phyloP scores from a whole-genome alignment of 805 yeast species.

The Metschnikowia vanudenii region DNA sequence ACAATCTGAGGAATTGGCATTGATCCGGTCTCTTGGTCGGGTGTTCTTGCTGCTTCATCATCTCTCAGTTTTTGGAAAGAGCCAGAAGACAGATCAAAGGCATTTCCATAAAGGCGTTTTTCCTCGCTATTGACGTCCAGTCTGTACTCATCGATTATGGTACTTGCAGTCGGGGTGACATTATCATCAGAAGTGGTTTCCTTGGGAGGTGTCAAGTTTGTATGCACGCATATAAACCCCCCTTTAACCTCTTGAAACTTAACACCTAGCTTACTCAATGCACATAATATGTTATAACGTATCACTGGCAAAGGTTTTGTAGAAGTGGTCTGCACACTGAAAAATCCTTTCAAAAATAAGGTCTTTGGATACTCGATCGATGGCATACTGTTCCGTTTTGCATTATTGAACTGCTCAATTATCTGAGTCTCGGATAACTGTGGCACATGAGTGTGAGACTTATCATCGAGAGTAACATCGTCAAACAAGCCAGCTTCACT shows the following conservation, averaged over 20 bases:
- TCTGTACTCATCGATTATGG: constrained; percentile 19
- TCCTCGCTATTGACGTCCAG: constrained; percentile 30
- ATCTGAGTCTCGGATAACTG: constrained; percentile 41
- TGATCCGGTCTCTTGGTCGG: constrained; percentile 19
- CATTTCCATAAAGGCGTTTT: constrained; percentile 38
- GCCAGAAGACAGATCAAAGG: constrained; percentile 35
- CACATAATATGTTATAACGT: constrained; percentile 77
- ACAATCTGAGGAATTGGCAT: constrained; percentile 15
- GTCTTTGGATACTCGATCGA: constrained; percentile 93
- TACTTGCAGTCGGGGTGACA: constrained; percentile 18
- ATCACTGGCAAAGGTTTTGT: constrained; percentile 88
- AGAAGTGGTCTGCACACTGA: constrained; percentile 92
- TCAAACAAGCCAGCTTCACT: constrained; percentile 52
- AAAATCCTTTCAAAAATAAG: constrained; percentile 86
- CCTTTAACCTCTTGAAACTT: constrained; percentile 88
- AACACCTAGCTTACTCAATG: constrained; percentile 72
- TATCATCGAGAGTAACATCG: constrained; percentile 48
- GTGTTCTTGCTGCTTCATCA: constrained; percentile 26
- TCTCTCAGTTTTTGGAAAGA: constrained; percentile 25
- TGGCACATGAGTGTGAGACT: constrained; percentile 32
- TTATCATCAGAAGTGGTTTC: constrained; percentile 10
- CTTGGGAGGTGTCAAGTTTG: constrained; percentile 44
- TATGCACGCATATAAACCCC: constrained; percentile 81
- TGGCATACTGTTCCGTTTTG: constrained; percentile 81
- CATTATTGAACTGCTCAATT: constrained; percentile 45